These are phyloP conservation scores for Huntiella savannae DNA, from an alignment of 2,329 filamentous ascomycete species.

Conservation along the genomic window DNA sequence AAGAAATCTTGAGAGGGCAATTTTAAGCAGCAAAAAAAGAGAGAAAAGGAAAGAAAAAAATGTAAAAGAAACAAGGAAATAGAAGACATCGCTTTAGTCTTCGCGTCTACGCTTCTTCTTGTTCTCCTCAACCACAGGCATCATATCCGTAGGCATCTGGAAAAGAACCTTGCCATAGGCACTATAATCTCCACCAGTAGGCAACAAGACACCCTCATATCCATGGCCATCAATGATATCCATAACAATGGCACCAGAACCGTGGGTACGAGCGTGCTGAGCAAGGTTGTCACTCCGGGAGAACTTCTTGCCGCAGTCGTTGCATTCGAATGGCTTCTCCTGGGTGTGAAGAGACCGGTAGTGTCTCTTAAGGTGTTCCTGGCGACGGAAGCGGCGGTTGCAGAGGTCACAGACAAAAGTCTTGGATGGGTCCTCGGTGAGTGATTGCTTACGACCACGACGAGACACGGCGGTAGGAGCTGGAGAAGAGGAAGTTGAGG, in stretches of 20 bases:
- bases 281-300: conserved; percentile 93
- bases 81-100: conserved; percentile 27
- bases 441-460: conserved; percentile 91
- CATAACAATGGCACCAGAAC: conserved; percentile 77
- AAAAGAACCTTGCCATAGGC: conserved; percentile 62
- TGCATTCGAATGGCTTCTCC: conserved; percentile 96
- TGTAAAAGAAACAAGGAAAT: background rate
- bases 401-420: conserved; percentile 94
- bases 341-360: conserved; percentile 96
- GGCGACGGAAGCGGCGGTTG: conserved; percentile 89
- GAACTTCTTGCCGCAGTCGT: conserved; percentile 98
- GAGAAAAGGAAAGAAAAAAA: background rate
- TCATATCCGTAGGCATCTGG: conserved; percentile 56
- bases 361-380: conserved; percentile 97
- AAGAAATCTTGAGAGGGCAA: background rate
- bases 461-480: conserved; percentile 52
- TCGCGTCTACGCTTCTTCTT: conserved; percentile 52
- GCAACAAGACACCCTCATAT: conserved; percentile 23
- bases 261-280: conserved; percentile 88
- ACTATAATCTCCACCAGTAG: conserved; percentile 40
- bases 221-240: conserved; percentile 62
- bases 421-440: conserved; percentile 96
- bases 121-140: conserved; percentile 35
- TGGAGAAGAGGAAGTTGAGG: conserved; percentile 20
- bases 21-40: conserved; percentile 1